Base-by-base conservation (phyloP, 805 yeast species). In the Suhomyces emberorum region DNA sequence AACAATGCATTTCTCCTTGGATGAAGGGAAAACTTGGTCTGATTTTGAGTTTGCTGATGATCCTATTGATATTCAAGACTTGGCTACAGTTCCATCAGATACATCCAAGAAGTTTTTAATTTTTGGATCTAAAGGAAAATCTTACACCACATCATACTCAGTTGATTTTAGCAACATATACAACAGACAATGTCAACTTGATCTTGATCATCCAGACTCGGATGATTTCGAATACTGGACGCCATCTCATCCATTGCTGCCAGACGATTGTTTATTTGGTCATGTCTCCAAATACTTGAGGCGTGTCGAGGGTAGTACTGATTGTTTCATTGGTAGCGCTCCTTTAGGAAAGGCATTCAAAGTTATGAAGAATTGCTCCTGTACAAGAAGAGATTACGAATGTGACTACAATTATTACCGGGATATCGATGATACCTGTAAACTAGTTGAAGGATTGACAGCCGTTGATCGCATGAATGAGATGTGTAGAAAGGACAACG, bases 61-160 rank as follows among this genome's bases (percentile, higher is more conserved):
- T 3, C 61, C 72, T 5, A 74, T 85, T 3, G 49, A 59, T 8
- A 76, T 89, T 2, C 56, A 67, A 27, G 97, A 93, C 52, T 67
- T 91, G 42, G 84, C 88, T 0, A 91, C 98, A 1, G 88, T 88
- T 22, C 98, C 98, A 4, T 74, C 87, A 2, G 98, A 91, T 57
- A 85, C 88, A n/a, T 79, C 95, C 3, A 65, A 88, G 42, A 80
- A 81, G 51, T 88, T 93, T 54, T 49, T 86, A 31, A 55, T 93
- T 3, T 72, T 88, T 46, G 26, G 34, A 2, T 47, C 54, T 3
- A 35, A 49, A 1, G 80, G 75, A 24, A 70, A 58, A 11, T 51
- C 63, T 27, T 21, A 43, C 2, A 74, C 84, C 0, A 65, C 67
- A 14, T 63, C 79, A 1, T 55, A 41, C 35, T 50, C 65, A 4